A percentile compares a stretch with the other conserved stretches of the same genome.
These are phyloP conservation scores for Kockiozyma suomiensis DNA, from an alignment of 805 yeast genomes.

Conservation along the genomic window DNA sequence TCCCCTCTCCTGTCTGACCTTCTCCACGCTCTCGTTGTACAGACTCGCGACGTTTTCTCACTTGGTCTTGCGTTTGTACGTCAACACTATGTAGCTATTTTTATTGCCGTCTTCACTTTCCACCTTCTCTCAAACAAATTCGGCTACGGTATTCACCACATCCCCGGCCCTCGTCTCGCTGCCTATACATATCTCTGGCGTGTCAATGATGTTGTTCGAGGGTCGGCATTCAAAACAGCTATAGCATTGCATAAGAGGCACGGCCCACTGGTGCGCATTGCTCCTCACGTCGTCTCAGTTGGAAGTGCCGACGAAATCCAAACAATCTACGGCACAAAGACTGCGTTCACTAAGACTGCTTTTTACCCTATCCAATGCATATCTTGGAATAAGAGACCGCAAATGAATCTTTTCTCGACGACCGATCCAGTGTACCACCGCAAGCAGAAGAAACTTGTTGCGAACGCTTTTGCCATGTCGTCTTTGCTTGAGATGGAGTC, in stretches of 20 bases:
- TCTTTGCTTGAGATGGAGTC: constrained; percentile 9
- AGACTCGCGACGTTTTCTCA: neutral
- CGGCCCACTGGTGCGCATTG: constrained; percentile 64
- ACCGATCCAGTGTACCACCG: constrained; percentile 10
- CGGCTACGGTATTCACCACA: constrained; percentile 3
- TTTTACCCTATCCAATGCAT: constrained; percentile 6
- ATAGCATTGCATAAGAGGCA: constrained; percentile 56
- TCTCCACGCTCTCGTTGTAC: neutral
- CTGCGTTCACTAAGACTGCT: constrained; percentile 3
- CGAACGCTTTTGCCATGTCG: constrained; percentile 1
- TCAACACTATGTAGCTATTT: neutral
- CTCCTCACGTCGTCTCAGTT: constrained; percentile 65
- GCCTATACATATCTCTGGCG: constrained; percentile 50
- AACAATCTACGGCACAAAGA: constrained; percentile 50
- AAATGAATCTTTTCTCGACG: constrained; percentile 10
- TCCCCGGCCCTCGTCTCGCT: constrained; percentile 64
- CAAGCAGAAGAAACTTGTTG: constrained; percentile 12
- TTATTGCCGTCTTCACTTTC: constrained; percentile 33
- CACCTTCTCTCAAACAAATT: constrained; percentile 44
- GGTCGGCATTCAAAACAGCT: constrained; percentile 54
- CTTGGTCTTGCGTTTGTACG: neutral
- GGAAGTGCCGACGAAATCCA: constrained; percentile 54
- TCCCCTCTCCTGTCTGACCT: neutral
- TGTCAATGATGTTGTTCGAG: constrained; percentile 50
- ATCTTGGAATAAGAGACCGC: constrained; percentile 20